Evolutionary conservation across 2,329 filamentous ascomycete species (phyloP), one percentile per base, ranked within the genome.

Genomic region (Acarospora socialis): DNA sequence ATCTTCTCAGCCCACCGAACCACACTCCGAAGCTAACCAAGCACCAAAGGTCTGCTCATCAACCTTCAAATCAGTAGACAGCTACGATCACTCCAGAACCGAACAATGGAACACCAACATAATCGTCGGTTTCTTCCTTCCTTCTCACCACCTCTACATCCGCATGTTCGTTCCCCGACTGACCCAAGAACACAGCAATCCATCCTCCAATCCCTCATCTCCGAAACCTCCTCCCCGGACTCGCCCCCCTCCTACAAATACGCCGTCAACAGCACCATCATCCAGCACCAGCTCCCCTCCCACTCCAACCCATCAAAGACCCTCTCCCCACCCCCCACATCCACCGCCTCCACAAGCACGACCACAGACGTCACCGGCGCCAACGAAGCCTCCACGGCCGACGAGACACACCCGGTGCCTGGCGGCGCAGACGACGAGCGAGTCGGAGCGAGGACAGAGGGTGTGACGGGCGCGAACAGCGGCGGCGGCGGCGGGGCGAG

Each of bases 181-280:
- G 26, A 28, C 13, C 26, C 6, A 21, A 10, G 26, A 21, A 26
- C 15, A 20, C 23, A 60, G 57, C 58, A 55, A 41, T 44, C 49
- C 36, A 48, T 57, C 40, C 49, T 60, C 28, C 51, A 58, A 41
- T 45, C 53, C 24, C 51, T 61, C 39, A 55, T 62, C 37, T 34
- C 49, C 34, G 57, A 58, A 28, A 59, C 50, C 29, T 48, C 52
- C 14, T 38, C 49, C 24, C 43, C 49, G 23, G 45, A 51, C 4
- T 45, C 59, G 9, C 51, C 70, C 16, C 77, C 81, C 4, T 57
- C 64, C 10, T 93, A 77, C 72, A 95, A 95, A 60, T 95, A 87
- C 61, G 82, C 84, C 46, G 84, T 92, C 61, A 95, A 93, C 68
- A 92, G 82, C 65, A 95, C 87, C 44, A 94, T 95, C 52, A 92